Percentiles rank a stretch among this genome's conserved stretches.
These are phyloP conservation scores for Clonostachys chloroleuca DNA, from an alignment of 2,329 filamentous ascomycete species.

Conservation along the genomic window DNA sequence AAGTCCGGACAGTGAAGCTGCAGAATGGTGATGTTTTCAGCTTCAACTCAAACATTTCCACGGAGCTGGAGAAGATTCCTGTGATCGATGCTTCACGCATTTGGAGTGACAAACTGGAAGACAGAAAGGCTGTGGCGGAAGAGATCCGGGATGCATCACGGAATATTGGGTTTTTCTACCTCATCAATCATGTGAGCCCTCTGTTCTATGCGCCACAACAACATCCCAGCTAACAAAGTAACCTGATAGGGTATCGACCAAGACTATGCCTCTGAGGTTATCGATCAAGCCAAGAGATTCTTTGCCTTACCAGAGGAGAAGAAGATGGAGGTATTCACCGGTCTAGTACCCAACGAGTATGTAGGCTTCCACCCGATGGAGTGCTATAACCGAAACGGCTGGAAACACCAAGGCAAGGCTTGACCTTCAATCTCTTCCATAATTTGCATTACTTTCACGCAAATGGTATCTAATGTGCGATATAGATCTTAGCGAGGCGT, in stretches of 20 bases:
- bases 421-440: slow-evolving; percentile 6
- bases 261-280: slow-evolving; percentile 17
- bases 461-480: not conserved
- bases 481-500: slow-evolving; percentile 23
- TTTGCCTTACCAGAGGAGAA: slow-evolving; percentile 35
- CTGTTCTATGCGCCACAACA: not conserved
- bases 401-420: slow-evolving; percentile 23
- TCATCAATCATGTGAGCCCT: slow-evolving; percentile 20
- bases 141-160: slow-evolving; percentile 31
- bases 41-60: slow-evolving; percentile 15
- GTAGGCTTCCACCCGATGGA: slow-evolving; percentile 26
- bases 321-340: slow-evolving; percentile 40
- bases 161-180: slow-evolving; percentile 39
- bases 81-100: slow-evolving; percentile 36
- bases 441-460: not conserved
- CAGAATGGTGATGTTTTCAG: slow-evolving; percentile 13
- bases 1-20: slow-evolving; percentile 7
- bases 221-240: not conserved
- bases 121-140: slow-evolving; percentile 28
- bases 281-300: slow-evolving; percentile 30
- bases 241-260: slow-evolving; percentile 18
- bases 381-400: slow-evolving; percentile 30
- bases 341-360: slow-evolving; percentile 24
- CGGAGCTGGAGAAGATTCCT: slow-evolving; percentile 23
- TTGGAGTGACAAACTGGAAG: slow-evolving; percentile 22